Evolutionary conservation across 768 basidiomycete genomes (phyloP).

Genomic region (Tulasnella sp.): DNA sequence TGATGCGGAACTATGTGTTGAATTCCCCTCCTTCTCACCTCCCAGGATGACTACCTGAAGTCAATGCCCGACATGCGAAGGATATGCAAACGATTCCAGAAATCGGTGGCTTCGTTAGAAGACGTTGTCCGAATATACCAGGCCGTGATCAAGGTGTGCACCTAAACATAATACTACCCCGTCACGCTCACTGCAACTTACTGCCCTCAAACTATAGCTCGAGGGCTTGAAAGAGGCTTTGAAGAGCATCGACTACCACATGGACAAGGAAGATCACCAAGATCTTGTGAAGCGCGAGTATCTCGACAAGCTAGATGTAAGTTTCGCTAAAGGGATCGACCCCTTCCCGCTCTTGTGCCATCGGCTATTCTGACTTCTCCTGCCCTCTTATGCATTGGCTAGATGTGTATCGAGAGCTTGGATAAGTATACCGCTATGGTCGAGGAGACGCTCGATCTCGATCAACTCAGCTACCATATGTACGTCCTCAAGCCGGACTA

Average conservation of each 20-base stretch:
- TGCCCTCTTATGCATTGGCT: neutral
- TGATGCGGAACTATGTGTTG: no score
- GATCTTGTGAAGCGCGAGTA: conserved; percentile 59
- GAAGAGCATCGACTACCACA: conserved; percentile 37
- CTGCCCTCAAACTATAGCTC: conserved; percentile 35
- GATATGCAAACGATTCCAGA: conserved; percentile 84
- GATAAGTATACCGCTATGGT: conserved; percentile 87
- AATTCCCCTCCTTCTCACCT: no score
- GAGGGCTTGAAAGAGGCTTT: conserved; percentile 62
- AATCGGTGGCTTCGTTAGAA: conserved; percentile 70
- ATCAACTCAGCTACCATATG: conserved; percentile 60
- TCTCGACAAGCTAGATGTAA: conserved; percentile 47
- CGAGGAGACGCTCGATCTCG: conserved; percentile 87
- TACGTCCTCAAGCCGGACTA: conserved; percentile 90
- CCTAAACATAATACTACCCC: neutral
- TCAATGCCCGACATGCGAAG: conserved; percentile 90
- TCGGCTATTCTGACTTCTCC: neutral
- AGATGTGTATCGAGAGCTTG: conserved; percentile 56
- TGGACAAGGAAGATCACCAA: conserved; percentile 33
- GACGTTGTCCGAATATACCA: conserved; percentile 96
- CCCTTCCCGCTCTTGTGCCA: no score
- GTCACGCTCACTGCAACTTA: neutral
- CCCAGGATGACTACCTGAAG: conserved; percentile 76
- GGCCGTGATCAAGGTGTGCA: conserved; percentile 64
- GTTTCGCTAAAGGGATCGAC: no score